Evolutionary conservation across 768 basidiomycete species (phyloP), one percentile per base, ranked within the genome.

Genomic region (Suillus decipiens): DNA sequence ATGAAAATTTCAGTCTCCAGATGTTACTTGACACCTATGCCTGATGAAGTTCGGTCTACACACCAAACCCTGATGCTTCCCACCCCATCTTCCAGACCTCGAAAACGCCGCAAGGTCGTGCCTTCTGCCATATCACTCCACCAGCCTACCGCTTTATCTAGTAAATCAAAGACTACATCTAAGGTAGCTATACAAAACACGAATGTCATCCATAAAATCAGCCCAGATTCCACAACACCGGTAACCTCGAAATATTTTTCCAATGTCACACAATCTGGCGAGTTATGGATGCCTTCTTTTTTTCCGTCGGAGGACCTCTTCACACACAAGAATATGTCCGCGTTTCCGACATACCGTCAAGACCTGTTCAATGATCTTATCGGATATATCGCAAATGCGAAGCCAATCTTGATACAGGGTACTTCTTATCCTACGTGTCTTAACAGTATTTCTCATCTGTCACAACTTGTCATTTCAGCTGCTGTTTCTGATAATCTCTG

Each of bases 401-500:
- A 75, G 47, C 73, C 73, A 5, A 75, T 75, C 58, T 65, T 75
- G 14, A 66, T 75, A 14, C 73, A 75, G 33, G 73, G 75, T 75
- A 47, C 6, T 72, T 61, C 6, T 3, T 43, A 55, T 45, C 28
- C 17, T 34, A 42, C 54, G 4, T 17, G 19, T 37, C 48, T 58
- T 15, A 17, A 37, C 15, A 31, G 33, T 12, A 11, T 0, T 22
- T 5, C 12, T 19, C 0, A 39, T 45, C 17, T 28, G 6, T 31
- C 1, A 45, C 22, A 1, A n/a, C 36, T n/a, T 17, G 28, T 39
- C 50, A 31, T 39, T 22, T 28, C 61, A 89, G 86, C 88, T 68
- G 70, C 68, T 51, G 75, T 89, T 28, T 78, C 81, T 0, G 72
- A 81, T 22, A 80, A 87, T 66, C 86, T 88, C 7, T 92, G 89